Percentiles rank a stretch among this genome's conserved stretches.
phyloP scores from a whole-genome alignment of 2,329 filamentous ascomycete species.

The Colletotrichum abscissum region DNA sequence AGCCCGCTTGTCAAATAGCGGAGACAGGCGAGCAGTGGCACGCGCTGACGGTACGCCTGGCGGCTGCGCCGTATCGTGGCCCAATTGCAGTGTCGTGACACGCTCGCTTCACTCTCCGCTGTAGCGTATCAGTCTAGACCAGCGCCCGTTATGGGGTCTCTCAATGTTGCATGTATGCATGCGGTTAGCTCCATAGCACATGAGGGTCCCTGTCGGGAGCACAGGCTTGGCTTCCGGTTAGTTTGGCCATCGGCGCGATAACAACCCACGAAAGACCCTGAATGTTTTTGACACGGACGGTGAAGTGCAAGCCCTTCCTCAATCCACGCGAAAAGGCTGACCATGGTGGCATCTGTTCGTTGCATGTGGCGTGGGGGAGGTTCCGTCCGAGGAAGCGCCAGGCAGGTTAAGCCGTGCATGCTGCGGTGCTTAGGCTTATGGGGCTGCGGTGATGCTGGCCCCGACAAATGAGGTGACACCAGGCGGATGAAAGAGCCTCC shows the following conservation, averaged over 20 bases:
- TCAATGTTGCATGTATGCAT: too few species aligned
- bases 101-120: neutral
- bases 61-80: neutral
- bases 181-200: too few species aligned
- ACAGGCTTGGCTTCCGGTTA: neutral
- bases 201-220: neutral
- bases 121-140: neutral
- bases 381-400: too few species aligned
- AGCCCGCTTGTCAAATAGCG: neutral
- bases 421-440: too few species aligned
- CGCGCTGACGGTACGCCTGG: neutral
- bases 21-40: neutral
- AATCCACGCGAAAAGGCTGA: neutral
- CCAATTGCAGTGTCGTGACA: neutral
- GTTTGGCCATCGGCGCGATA: neutral
- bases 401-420: too few species aligned
- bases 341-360: neutral
- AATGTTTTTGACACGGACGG: neutral
- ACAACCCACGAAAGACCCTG: neutral
- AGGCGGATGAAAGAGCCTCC: too few species aligned
- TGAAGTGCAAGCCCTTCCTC: neutral
- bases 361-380: too few species aligned
- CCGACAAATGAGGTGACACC: too few species aligned
- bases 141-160: neutral
- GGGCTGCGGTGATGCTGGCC: too few species aligned